Conservation (phyloP, 2,329 filamentous ascomycete genomes). For the Chaetomium sp. region DNA sequence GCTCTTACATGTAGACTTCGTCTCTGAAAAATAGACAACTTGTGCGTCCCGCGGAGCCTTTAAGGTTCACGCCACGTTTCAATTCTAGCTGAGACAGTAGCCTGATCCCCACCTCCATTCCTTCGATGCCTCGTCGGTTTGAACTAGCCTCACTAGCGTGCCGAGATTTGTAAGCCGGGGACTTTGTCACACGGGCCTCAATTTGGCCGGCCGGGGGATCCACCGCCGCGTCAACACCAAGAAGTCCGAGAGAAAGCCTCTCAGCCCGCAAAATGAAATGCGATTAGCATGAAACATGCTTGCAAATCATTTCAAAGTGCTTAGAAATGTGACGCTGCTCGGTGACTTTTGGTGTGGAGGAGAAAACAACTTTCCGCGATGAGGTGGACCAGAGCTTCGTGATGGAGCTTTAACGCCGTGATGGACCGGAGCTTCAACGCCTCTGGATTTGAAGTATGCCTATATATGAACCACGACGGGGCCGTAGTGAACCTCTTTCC, state of each 20-base stretch:
- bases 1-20: not conserved
- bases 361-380: not conserved
- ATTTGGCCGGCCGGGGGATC: not conserved
- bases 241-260: not conserved
- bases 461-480: not conserved
- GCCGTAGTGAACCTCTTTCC: not conserved
- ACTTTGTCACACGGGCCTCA: not conserved
- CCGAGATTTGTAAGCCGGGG: conserved; percentile 9
- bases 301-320: not conserved
- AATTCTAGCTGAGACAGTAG: not conserved
- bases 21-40: not conserved
- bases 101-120: not conserved
- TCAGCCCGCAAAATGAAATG: not conserved
- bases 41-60: too few relatives aligned
- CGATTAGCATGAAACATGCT: not conserved
- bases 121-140: too few relatives aligned
- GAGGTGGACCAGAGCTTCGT: too few relatives aligned
- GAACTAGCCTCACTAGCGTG: too few relatives aligned
- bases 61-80: too few relatives aligned
- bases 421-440: not conserved
- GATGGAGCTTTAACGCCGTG: too few relatives aligned
- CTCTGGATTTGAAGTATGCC: not conserved
- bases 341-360: not conserved
- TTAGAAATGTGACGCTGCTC: not conserved
- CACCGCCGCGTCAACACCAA: not conserved